Conservation (phyloP, 352 stramenopile species). For the Phytophthora hibernalis region DNA sequence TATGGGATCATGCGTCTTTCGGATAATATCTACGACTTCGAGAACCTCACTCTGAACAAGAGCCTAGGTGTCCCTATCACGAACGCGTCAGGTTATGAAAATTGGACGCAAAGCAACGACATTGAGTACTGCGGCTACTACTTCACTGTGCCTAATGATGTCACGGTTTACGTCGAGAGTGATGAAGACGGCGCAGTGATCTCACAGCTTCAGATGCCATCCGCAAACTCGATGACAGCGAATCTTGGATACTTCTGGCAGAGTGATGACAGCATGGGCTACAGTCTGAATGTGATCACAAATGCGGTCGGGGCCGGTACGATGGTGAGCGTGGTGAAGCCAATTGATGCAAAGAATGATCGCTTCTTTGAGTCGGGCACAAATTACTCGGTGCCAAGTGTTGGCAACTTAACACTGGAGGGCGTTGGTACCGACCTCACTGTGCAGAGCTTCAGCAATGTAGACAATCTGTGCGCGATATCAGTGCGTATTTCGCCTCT, state of each 20-base stretch:
- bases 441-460: conserved; percentile 54
- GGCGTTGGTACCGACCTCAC: conserved; percentile 53
- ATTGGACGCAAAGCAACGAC: conserved; percentile 48
- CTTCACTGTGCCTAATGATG: conserved; percentile 59
- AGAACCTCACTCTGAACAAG: conserved; percentile 47
- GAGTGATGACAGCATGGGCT: conserved; percentile 56
- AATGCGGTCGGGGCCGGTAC: conserved; percentile 60
- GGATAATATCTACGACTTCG: conserved; percentile 64
- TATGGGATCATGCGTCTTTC: conserved; percentile 75
- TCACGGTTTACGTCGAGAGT: conserved; percentile 58
- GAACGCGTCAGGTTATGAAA: conserved; percentile 47
- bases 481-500: conserved; percentile 63
- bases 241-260: conserved; percentile 77
- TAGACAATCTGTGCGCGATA: conserved; percentile 68
- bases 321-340: conserved; percentile 75
- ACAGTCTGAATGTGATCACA: conserved; percentile 69
- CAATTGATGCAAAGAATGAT: conserved; percentile 62
- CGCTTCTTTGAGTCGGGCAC: conserved; percentile 50
- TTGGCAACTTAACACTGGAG: conserved; percentile 60
- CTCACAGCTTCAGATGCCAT: conserved; percentile 55
- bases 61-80: conserved; percentile 35
- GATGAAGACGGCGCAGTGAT: conserved; percentile 47
- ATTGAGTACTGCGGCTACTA: conserved; percentile 79
- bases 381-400: conserved; percentile 33
- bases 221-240: conserved; percentile 51